Evolutionary conservation across 768 basidiomycete species (phyloP).

Genomic region (Rhizopogon sp.): DNA sequence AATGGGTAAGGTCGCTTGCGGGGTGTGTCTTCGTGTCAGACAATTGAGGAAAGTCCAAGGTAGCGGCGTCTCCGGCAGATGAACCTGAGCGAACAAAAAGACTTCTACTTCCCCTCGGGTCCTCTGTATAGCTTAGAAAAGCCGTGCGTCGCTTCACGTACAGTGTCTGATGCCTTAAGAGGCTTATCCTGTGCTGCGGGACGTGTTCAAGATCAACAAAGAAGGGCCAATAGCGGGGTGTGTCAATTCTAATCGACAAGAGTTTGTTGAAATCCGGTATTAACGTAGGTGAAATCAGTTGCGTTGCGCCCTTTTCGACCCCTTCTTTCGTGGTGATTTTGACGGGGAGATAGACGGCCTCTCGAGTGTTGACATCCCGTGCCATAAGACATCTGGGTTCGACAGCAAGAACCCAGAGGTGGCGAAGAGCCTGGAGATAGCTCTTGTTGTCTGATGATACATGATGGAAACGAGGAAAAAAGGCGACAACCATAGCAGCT

Average conservation of each 20-base stretch:
- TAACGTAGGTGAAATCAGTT: slow-evolving; percentile 88
- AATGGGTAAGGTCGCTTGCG: slow-evolving; percentile 72
- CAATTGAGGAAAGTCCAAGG: slow-evolving; percentile 78
- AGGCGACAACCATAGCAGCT: slow-evolving; percentile 83
- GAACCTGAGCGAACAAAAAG: slow-evolving; percentile 86
- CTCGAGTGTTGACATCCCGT: slow-evolving; percentile 85
- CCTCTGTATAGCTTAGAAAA: slow-evolving; percentile 89
- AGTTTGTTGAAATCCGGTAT: slow-evolving; percentile 85
- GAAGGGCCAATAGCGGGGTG: slow-evolving; percentile 94
- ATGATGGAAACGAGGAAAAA: slow-evolving; percentile 86
- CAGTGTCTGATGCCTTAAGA: slow-evolving; percentile 76
- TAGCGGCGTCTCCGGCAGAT: slow-evolving; percentile 78
- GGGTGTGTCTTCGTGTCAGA: slow-evolving; percentile 63
- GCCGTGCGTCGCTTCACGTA: slow-evolving; percentile 91
- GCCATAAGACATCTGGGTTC: slow-evolving; percentile 92
- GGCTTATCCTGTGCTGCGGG: slow-evolving; percentile 58
- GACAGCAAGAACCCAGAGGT: slow-evolving; percentile 93
- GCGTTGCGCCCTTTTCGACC: slow-evolving; percentile 56
- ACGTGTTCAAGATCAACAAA: slow-evolving; percentile 71
- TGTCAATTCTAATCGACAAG: slow-evolving; percentile 81
- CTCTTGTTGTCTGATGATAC: slow-evolving; percentile 82
- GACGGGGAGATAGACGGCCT: slow-evolving; percentile 89
- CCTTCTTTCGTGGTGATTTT: slow-evolving; percentile 78
- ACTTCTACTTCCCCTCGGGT: slow-evolving; percentile 89
- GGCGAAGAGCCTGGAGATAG: slow-evolving; percentile 88